Evolutionary conservation across 306 rosid species (phyloP).

Genomic region (Senna tora): DNA sequence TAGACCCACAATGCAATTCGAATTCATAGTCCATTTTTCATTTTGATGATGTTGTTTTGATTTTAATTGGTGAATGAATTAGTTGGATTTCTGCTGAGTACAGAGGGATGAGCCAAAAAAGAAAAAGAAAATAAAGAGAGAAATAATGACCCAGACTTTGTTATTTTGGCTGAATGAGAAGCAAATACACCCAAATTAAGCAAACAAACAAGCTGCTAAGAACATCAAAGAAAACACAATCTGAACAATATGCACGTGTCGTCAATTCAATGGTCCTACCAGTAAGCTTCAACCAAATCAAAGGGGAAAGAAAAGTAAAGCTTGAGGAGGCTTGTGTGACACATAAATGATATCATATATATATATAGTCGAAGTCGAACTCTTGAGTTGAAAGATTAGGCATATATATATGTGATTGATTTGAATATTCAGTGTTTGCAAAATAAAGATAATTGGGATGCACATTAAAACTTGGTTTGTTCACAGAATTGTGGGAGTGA

Average conservation of each 20-base stretch:
- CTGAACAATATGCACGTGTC: conserved; percentile 48
- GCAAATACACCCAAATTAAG: conserved; percentile 33
- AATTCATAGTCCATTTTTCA: conserved; percentile 13
- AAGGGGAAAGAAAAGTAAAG: conserved; percentile 7
- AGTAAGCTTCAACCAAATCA: conserved; percentile 30
- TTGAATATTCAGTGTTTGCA: conserved; percentile 1
- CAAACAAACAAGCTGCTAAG: conserved; percentile 30
- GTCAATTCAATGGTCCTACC: conserved; percentile 46
- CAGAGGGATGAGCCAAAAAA: conserved; percentile 12
- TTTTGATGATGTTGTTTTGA: conserved; percentile 4
- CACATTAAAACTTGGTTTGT: conserved; percentile 16
- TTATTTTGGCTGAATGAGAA: conserved; percentile 21
- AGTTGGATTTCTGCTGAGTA: conserved; percentile 31
- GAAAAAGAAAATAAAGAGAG: neutral
- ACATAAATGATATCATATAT: conserved; percentile 25
- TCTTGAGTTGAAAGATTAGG: conserved; percentile 20
- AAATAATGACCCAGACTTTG: conserved; percentile 21
- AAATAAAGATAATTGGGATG: conserved; percentile 31
- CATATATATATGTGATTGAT: conserved; percentile 10
- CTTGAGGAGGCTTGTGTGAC: conserved; percentile 32
- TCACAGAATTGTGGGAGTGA: conserved; percentile 25
- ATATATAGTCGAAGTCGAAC: too few species aligned
- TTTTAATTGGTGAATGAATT: conserved; percentile 6
- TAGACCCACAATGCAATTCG: conserved; percentile 31
- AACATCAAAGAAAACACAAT: conserved; percentile 32